Percentiles rank a stretch among this genome's conserved stretches.
phyloP scores from a whole-genome alignment of 306 rosid genomes.

The Cucumis cinereus region DNA sequence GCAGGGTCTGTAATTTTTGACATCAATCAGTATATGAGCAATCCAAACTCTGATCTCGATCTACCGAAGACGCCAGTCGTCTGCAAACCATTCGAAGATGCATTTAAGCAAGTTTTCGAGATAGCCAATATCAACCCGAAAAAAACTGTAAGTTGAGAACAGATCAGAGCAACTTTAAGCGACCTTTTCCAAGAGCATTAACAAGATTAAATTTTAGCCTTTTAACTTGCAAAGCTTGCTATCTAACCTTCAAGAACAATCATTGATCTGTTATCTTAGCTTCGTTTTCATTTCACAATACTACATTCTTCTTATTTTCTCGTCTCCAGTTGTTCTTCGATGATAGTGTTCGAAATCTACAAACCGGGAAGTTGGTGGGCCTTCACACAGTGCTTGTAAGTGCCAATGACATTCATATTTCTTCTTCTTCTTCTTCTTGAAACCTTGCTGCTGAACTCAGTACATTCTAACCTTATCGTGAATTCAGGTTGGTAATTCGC shows the following conservation, averaged over 20 bases:
- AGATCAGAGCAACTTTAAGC: neutral
- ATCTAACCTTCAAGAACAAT: neutral
- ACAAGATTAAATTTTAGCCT: neutral
- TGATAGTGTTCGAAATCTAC: conserved; percentile 53
- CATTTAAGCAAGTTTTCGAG: conserved; percentile 51
- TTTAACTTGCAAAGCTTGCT: neutral
- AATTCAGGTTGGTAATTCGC: conserved; percentile 51
- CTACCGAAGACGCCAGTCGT: conserved; percentile 51
- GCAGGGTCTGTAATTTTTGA: conserved; percentile 18
- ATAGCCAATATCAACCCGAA: conserved; percentile 55
- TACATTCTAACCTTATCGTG: neutral
- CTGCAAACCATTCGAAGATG: conserved; percentile 70
- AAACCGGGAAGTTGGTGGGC: conserved; percentile 44
- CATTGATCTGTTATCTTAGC: neutral
- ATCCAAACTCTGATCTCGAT: conserved; percentile 18
- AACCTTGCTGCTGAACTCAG: neutral
- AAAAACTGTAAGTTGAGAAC: conserved; percentile 41
- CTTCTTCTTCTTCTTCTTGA: neutral
- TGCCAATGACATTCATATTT: neutral
- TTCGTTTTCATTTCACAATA: neutral
- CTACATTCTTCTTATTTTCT: neutral
- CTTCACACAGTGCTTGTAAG: conserved; percentile 67
- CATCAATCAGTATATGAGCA: conserved; percentile 16
- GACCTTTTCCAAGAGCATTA: neutral
- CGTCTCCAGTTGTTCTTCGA: conserved; percentile 66